phyloP scores from a whole-genome alignment of 129 eudicot species.

The Lactuca saligna region DNA sequence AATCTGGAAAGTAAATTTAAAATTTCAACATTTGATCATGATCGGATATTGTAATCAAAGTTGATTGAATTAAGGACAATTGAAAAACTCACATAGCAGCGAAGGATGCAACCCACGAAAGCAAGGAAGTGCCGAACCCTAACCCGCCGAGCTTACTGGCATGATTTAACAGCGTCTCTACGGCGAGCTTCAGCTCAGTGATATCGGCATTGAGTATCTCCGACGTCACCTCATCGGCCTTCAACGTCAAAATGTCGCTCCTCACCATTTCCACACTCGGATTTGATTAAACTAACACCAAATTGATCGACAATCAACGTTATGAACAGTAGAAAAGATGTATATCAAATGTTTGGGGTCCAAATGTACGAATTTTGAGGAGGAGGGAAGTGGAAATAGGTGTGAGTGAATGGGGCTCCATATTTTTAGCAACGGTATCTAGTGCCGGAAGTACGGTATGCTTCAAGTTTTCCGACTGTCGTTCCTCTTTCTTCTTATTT shows the following conservation, averaged over 20 bases:
- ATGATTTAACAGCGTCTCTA: slow-evolving; percentile 43
- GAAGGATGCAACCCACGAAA: slow-evolving; percentile 75
- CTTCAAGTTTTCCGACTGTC: slow-evolving; percentile 21
- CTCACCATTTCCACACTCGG: slow-evolving; percentile 47
- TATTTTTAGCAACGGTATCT: slow-evolving; percentile 19
- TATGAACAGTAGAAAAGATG: background rate
- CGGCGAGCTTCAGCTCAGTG: slow-evolving; percentile 55
- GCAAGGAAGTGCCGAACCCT: slow-evolving; percentile 64
- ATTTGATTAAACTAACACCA: slow-evolving; percentile 21
- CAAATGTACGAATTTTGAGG: slow-evolving; percentile 5
- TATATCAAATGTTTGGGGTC: slow-evolving; percentile 9
- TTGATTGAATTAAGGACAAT: background rate
- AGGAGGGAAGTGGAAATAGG: background rate
- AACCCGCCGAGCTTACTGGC: slow-evolving; percentile 54
- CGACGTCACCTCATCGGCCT: slow-evolving; percentile 37
- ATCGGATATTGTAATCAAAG: background rate
- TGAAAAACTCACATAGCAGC: slow-evolving; percentile 61
- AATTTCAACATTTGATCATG: background rate
- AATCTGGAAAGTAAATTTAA: background rate
- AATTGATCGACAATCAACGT: slow-evolving; percentile 1
- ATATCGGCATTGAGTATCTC: slow-evolving; percentile 55
- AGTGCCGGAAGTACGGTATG: slow-evolving; percentile 17
- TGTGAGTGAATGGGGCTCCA: slow-evolving; percentile 20
- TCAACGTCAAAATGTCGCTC: slow-evolving; percentile 42
- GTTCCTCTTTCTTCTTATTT: background rate